Percentiles rank a stretch among this genome's conserved stretches.
Conservation (phyloP, 441 rosid genomes). For the Brassica hybrid region DNA sequence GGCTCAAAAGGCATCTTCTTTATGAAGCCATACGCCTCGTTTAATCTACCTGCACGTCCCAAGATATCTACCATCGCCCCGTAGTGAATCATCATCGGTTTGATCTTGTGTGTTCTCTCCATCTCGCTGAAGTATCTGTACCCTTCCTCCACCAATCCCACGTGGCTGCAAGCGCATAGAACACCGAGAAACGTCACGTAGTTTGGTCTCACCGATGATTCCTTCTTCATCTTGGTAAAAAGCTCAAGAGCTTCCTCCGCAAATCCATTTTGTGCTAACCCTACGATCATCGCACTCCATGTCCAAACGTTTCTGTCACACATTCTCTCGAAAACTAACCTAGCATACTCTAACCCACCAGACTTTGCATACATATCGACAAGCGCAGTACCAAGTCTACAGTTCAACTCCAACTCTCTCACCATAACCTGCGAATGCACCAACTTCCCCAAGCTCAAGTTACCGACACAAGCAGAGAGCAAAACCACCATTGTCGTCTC, state of each 20-base stretch:
- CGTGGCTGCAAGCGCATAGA: constrained; percentile 82
- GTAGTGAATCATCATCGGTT: constrained; percentile 67
- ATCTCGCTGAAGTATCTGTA: constrained; percentile 66
- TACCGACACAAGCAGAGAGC: constrained; percentile 59
- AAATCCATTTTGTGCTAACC: constrained; percentile 79
- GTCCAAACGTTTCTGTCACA: constrained; percentile 76
- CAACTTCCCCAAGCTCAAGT: constrained; percentile 73
- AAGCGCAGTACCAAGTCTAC: constrained; percentile 73
- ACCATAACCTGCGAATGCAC: constrained; percentile 65
- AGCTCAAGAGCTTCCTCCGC: constrained; percentile 64
- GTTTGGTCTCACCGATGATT: constrained; percentile 58
- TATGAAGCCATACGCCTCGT: constrained; percentile 62
- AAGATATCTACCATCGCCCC: constrained; percentile 77
- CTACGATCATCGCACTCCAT: constrained; percentile 91
- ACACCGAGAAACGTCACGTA: constrained; percentile 88
- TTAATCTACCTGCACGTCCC: constrained; percentile 69
- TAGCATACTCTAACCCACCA: too few relatives aligned
- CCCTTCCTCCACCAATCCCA: constrained; percentile 76
- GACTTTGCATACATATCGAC: constrained; percentile 63
- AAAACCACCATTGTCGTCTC: constrained; percentile 77
- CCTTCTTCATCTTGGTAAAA: constrained; percentile 55
- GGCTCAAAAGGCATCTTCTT: constrained; percentile 57
- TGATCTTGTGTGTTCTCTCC: constrained; percentile 64
- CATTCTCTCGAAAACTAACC: constrained; percentile 38
- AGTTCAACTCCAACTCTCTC: constrained; percentile 59